These are phyloP conservation scores for Alloascoidea hylecoeti DNA, from an alignment of 805 yeast genomes.

Conservation along the genomic window DNA sequence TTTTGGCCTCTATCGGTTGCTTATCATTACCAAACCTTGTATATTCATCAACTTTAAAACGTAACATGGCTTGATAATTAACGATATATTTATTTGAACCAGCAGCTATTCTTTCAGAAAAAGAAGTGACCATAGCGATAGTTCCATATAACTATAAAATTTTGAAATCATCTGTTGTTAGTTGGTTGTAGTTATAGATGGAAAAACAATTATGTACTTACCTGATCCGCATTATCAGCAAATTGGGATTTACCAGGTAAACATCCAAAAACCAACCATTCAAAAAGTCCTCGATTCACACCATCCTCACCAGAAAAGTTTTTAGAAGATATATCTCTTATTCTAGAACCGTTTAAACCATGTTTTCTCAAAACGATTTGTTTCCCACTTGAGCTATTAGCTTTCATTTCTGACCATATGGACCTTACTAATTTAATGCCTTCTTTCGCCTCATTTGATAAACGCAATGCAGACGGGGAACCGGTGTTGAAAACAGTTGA, in stretches of 20 bases:
- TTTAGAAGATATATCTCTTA: not conserved
- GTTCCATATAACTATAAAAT: not conserved
- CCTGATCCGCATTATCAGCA: constrained; percentile 1
- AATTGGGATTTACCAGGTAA: constrained; percentile 1
- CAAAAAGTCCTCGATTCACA: not conserved
- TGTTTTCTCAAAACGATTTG: not conserved
- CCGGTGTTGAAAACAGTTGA: not conserved
- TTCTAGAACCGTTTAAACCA: constrained; percentile 1
- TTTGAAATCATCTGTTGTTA: not conserved
- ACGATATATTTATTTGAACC: not conserved
- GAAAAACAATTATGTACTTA: not conserved
- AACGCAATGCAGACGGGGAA: not conserved
- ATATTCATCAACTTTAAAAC: not conserved
- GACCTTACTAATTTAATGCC: not conserved
- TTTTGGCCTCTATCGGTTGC: constrained; percentile 1
- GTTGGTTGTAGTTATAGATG: not conserved
- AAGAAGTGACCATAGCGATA: not conserved
- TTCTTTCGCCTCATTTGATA: not conserved
- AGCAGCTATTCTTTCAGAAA: not conserved
- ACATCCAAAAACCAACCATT: not conserved
- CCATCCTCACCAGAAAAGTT: not conserved
- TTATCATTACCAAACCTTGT: not conserved
- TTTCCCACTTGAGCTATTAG: not conserved
- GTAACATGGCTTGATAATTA: not conserved
- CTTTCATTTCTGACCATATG: not conserved